Base-by-base conservation (phyloP, 768 basidiomycete genomes). In the Mrakia blollopis region DNA sequence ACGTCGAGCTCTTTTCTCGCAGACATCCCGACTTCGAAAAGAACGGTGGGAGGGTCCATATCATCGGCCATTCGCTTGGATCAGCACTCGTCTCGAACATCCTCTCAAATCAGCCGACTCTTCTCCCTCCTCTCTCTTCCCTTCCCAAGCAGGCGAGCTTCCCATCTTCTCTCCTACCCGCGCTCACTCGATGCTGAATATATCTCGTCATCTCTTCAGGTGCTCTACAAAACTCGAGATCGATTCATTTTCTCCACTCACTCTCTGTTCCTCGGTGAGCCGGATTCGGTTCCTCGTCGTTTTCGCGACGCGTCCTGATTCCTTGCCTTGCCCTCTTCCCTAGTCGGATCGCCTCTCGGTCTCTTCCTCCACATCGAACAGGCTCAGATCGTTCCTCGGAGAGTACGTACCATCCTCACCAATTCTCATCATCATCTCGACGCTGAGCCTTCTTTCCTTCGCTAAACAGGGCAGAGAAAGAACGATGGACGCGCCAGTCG, bases 11-110 rank as follows among this genome's bases (percentile, higher is more conserved):
- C 65, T 68, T 44, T n/a, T 21, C 39, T 35, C 37, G 2, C 21
- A 68, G 65, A 25, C 84, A 86, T 77, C 85, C 85, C 21, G 83
- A 81, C 1, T 86, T 86, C 73, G 85, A 84, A 35, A 73, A 79
- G 70, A 79, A 82, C 57, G 85, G 50, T 9, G 71, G 85, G 2
- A 65, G 84, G 13, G 84, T 86, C 74, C 86, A 86, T 74, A 80
- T 86, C 73, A 84, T 86, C 41, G 86, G 84, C 16, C 85, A 86
- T 77, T 85, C 85, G 2, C 82, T 86, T 11, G 85, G 85, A 0
- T 84, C 85, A 11, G 84, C 85, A 3, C 80, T 86, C 23, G 84
- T 83, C 10, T 82, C 85, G 0, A 83, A 86, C 70, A 85, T 86
- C 63, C 80, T 86, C 25, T 85, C 84, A 3, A 83, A 84, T 74